phyloP scores from a whole-genome alignment of 306 rosid species.

The Ammopiptanthus mongolicus region DNA sequence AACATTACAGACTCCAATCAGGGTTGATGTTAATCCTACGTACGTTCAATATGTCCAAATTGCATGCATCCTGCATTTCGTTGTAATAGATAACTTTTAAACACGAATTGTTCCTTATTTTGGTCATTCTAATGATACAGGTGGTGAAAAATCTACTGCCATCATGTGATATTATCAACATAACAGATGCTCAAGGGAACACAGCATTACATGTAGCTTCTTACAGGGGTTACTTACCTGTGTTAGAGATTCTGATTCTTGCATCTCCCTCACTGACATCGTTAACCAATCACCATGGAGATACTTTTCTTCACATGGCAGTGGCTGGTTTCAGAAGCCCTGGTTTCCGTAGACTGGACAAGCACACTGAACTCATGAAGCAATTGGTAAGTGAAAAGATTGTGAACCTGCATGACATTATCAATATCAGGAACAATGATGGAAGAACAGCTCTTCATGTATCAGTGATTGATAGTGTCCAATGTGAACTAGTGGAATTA shows the following conservation, averaged over 20 bases:
- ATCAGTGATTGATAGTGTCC: slow-evolving; percentile 54
- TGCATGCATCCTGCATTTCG: slow-evolving; percentile 2
- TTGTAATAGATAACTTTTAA: not conserved
- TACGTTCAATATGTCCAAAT: not conserved
- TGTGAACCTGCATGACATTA: slow-evolving; percentile 34
- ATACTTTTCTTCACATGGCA: slow-evolving; percentile 83
- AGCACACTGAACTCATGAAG: slow-evolving; percentile 67
- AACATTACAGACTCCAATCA: not conserved
- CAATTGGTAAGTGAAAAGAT: slow-evolving; percentile 37
- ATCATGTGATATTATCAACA: slow-evolving; percentile 51
- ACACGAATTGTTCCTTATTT: not conserved
- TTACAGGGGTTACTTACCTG: slow-evolving; percentile 61
- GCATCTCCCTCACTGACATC: slow-evolving; percentile 48
- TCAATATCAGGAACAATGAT: slow-evolving; percentile 64
- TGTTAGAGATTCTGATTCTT: slow-evolving; percentile 50
- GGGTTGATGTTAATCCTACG: not conserved
- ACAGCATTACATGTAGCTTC: slow-evolving; percentile 77
- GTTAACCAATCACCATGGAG: slow-evolving; percentile 60
- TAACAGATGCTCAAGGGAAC: slow-evolving; percentile 69
- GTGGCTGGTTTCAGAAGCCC: slow-evolving; percentile 85
- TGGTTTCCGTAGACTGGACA: slow-evolving; percentile 74
- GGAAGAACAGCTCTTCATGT: slow-evolving; percentile 88
- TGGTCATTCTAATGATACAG: slow-evolving; percentile 35
- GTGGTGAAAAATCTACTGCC: slow-evolving; percentile 65
- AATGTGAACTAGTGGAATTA: slow-evolving; percentile 57